Evolutionary conservation across 2,329 filamentous ascomycete species (phyloP).

Genomic region (Juglanconis sp.): DNA sequence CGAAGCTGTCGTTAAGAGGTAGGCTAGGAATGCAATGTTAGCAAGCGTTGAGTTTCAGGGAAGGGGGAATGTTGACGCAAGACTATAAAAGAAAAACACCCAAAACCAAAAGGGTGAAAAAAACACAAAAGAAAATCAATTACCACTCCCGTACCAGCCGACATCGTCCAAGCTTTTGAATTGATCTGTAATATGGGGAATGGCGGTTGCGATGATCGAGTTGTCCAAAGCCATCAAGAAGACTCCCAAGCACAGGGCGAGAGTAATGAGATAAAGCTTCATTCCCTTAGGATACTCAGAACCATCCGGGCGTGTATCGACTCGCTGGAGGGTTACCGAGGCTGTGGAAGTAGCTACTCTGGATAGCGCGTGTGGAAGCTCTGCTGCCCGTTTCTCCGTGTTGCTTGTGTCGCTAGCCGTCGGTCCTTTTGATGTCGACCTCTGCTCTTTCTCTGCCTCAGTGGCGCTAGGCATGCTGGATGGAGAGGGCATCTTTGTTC

Average conservation of each 20-base stretch:
- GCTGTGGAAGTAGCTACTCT: not conserved
- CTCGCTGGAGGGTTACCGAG: conserved; percentile 8
- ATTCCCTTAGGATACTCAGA: conserved; percentile 34
- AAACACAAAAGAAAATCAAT: too few relatives aligned
- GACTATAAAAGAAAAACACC: too few relatives aligned
- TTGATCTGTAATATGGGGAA: conserved; percentile 26
- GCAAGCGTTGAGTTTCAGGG: not conserved
- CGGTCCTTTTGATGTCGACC: not conserved
- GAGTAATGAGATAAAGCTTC: conserved; percentile 36
- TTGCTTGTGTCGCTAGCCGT: not conserved
- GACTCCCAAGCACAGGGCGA: conserved; percentile 41
- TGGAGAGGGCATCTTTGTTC: not conserved
- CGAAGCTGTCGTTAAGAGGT: conserved; percentile 34
- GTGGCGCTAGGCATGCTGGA: not conserved
- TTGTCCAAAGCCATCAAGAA: conserved; percentile 41
- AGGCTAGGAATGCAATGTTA: not conserved
- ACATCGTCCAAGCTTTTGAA: conserved; percentile 1
- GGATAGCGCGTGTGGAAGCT: not conserved
- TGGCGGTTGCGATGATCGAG: conserved; percentile 37
- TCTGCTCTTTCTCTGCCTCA: not conserved
- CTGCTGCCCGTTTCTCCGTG: not conserved
- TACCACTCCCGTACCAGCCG: conserved; percentile 31
- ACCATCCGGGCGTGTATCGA: conserved; percentile 35
- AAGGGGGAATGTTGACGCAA: not conserved
- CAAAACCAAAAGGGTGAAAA: too few relatives aligned